These are phyloP conservation scores for Ascocoryne sarcoides DNA, from an alignment of 2,329 filamentous ascomycete species.

Conservation along the genomic window DNA sequence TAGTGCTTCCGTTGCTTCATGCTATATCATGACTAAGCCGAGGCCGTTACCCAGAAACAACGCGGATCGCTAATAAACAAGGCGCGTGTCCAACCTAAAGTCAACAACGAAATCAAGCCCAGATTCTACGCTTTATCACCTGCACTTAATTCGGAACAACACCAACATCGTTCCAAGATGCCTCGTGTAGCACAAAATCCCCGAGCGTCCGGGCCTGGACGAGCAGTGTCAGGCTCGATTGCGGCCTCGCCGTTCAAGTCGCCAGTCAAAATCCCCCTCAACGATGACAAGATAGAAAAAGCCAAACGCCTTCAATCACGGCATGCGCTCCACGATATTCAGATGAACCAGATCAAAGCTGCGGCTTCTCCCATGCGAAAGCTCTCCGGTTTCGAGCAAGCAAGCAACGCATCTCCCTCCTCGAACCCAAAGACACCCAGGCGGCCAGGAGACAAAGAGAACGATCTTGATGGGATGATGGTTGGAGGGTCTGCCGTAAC, in stretches of 20 bases:
- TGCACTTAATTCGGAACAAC: conserved; percentile 4
- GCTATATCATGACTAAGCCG: too few species aligned
- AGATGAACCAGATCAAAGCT: conserved; percentile 85
- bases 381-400: conserved; percentile 47
- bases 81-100: too few species aligned
- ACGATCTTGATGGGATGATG: conserved; percentile 46
- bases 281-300: conserved; percentile 91
- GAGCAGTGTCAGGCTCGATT: conserved; percentile 31
- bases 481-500: conserved; percentile 73
- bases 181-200: conserved; percentile 44
- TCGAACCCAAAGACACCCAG: conserved; percentile 49
- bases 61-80: too few species aligned
- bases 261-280: conserved; percentile 63
- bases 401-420: conserved; percentile 47
- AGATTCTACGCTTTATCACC: too few species aligned
- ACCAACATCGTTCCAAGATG: conserved; percentile 31
- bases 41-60: too few species aligned
- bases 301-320: conserved; percentile 79
- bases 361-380: conserved; percentile 67
- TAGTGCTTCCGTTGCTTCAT: too few species aligned
- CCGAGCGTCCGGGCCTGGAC: conserved; percentile 31
- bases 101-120: conserved; percentile 12
- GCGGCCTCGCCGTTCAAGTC: conserved; percentile 28
- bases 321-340: conserved; percentile 79
- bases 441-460: conserved; percentile 32